A percentile compares a stretch with the other conserved stretches of the same genome.
These are phyloP conservation scores for Diaporthe batatas DNA, from an alignment of 2,329 filamentous ascomycete species.

Conservation along the genomic window DNA sequence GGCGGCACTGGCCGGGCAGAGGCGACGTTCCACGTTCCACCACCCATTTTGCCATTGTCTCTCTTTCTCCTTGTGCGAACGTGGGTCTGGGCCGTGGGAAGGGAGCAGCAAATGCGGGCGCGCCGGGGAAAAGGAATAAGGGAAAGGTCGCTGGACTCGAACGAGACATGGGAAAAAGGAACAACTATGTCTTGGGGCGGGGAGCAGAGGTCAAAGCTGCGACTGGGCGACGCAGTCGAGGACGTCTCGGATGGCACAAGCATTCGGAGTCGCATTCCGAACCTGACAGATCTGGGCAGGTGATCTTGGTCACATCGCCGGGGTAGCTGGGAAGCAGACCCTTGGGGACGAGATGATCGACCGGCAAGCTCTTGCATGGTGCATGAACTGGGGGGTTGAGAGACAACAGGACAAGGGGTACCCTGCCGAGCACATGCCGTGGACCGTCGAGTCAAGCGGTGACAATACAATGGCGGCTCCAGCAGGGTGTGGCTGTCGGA, in stretches of 20 bases:
- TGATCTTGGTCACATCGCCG: constrained; percentile 28
- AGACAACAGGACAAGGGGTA: constrained; percentile 18
- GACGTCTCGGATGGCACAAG: constrained; percentile 11
- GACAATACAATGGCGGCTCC: not conserved
- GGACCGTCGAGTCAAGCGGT: constrained; percentile 13
- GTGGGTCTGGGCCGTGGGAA: constrained; percentile 22
- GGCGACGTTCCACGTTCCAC: constrained; percentile 2
- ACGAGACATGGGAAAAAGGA: constrained; percentile 29
- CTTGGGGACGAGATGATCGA: constrained; percentile 32
- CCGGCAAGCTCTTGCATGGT: constrained; percentile 28
- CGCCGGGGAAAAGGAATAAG: constrained; percentile 6
- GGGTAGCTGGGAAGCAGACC: not conserved
- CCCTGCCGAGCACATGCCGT: not conserved
- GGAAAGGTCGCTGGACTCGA: not conserved
- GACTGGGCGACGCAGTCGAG: constrained; percentile 19
- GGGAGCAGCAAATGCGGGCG: not conserved
- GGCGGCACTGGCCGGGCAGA: constrained; percentile 6
- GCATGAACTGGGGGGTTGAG: constrained; percentile 11
- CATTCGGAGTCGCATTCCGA: constrained; percentile 19
- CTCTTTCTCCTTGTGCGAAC: not conserved
- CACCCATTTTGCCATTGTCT: constrained; percentile 1
- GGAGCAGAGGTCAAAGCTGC: constrained; percentile 30
- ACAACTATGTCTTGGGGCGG: constrained; percentile 18
- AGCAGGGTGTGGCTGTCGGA: constrained; percentile 4
- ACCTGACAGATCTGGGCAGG: constrained; percentile 33